Evolutionary conservation across 176 grass and related monocot genomes (phyloP).

Genomic region (Aegilops speltoides): DNA sequence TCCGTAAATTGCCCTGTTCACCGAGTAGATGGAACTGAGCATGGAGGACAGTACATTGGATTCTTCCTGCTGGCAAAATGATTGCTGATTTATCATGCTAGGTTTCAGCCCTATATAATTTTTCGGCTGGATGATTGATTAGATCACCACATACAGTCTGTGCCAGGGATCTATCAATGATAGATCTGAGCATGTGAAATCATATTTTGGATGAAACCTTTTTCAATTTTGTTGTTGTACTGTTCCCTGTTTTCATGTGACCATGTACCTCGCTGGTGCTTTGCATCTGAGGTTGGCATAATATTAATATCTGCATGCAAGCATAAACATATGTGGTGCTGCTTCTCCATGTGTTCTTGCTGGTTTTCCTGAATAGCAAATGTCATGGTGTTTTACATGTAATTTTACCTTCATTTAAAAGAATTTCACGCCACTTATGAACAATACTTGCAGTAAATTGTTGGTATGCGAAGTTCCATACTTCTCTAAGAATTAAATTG

Average conservation of each 20-base stretch:
- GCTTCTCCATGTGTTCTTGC: not conserved
- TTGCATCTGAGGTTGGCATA: not conserved
- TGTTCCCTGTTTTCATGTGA: slow-evolving; percentile 8
- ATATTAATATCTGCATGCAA: slow-evolving; percentile 21
- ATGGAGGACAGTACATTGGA: slow-evolving; percentile 10
- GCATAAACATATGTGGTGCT: not conserved
- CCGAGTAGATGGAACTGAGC: slow-evolving; percentile 11
- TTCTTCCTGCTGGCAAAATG: slow-evolving; percentile 11
- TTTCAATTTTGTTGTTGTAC: not conserved
- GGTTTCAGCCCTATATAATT: not conserved
- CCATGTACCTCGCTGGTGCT: not conserved
- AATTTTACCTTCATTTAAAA: not conserved
- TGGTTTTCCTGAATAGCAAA: slow-evolving; percentile 1
- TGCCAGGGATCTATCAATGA: not conserved
- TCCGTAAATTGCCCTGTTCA: slow-evolving; percentile 5
- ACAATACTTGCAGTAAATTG: not conserved
- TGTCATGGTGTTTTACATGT: not conserved
- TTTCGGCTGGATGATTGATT: slow-evolving; percentile 20
- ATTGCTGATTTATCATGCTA: not conserved
- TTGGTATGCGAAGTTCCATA: not conserved
- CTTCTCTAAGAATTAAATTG: not conserved
- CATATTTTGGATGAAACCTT: not conserved
- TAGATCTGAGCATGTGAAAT: slow-evolving; percentile 21
- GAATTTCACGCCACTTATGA: not conserved
- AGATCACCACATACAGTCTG: not conserved